Percentiles rank a stretch among this genome's conserved stretches.
Conservation (phyloP, 768 basidiomycete genomes). For the Paxillus rubicundulus region DNA sequence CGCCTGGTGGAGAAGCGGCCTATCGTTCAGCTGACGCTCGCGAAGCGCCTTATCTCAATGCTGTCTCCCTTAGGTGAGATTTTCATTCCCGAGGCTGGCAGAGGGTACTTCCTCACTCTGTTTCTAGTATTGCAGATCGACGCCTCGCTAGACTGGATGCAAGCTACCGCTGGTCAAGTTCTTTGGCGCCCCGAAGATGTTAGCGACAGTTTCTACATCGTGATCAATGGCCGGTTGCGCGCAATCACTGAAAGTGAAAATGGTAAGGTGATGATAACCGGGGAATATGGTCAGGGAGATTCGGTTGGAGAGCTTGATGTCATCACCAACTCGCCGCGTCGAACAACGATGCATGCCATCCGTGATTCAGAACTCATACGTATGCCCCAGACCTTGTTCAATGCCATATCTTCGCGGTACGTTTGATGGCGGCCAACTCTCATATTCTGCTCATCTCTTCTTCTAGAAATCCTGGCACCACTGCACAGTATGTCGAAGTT, state of each 20-base stretch:
- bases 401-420: constrained; percentile 88
- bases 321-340: constrained; percentile 84
- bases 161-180: constrained; percentile 93
- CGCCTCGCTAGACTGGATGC: constrained; percentile 96
- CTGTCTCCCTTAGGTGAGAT: constrained; percentile 83
- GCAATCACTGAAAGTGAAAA: constrained; percentile 79
- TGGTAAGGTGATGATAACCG: constrained; percentile 77
- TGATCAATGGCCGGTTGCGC: constrained; percentile 93
- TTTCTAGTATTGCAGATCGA: constrained; percentile 89
- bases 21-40: constrained; percentile 91
- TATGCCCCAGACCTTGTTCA: constrained; percentile 97
- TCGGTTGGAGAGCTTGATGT: constrained; percentile 97
- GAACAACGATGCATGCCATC: constrained; percentile 94
- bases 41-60: constrained; percentile 93
- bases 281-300: constrained; percentile 96
- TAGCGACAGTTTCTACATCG: constrained; percentile 97
- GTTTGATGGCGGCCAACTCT: constrained; percentile 11
- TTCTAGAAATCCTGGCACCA: constrained; percentile 75
- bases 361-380: constrained; percentile 96
- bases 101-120: constrained; percentile 6
- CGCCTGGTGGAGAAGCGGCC: constrained; percentile 89
- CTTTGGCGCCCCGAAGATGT: constrained; percentile 88
- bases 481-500: constrained; percentile 60
- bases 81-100: background rate
- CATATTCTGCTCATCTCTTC: background rate